Evolutionary conservation across 495 filamentous ascomycete genomes (phyloP), one percentile per base, ranked within the genome.

Genomic region (Elaphomyces granulatus): DNA sequence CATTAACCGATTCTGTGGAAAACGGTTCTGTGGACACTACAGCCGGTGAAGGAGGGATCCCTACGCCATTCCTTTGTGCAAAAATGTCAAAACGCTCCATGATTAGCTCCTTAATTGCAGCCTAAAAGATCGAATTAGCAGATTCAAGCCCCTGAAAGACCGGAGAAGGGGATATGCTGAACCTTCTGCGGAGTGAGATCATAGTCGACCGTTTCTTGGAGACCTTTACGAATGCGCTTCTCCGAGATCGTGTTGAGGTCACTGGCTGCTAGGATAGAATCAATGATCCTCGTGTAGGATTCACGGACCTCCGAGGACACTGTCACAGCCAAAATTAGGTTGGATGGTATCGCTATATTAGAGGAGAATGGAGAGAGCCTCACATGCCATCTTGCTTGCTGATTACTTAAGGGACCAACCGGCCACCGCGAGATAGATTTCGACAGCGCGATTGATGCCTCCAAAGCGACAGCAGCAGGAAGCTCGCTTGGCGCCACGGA

Each of bases 161-260:
- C 8, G 41, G 19, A 15, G 21, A 16, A 44, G 33, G 37, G 19
- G 38, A 9, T 12, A 36, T 47, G 9, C 54, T 70, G 30, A 44
- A 87, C 90, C 75, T 95, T 98, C 56, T 93, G 77, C 15, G 75
- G 68, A 39, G 77, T 80, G 53, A 95, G 71, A 59, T 98, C 87
- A 66, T 85, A 75, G 41, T 79, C 74, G 30, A 87, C 70, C 30
- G 66, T 70, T 43, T 72, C 74, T 58, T 88, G 80, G 4, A 98
- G 70, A 18, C 80, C 82, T 58, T 85, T 82, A 45, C 90, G 82
- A 50, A 96, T 84, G 55, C 80, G 76, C 64, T 96, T 96, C 46
- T 85, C 81, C 18, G 90, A 92, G 43, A 98, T 80, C 23, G 86
- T 94, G 41, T 80, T 74, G 32, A 98, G 73, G 49, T 98, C 86